Percentiles rank a stretch among this genome's conserved stretches.
phyloP scores from a whole-genome alignment of 2,329 filamentous ascomycete species.

The Tolypocladium sp. region DNA sequence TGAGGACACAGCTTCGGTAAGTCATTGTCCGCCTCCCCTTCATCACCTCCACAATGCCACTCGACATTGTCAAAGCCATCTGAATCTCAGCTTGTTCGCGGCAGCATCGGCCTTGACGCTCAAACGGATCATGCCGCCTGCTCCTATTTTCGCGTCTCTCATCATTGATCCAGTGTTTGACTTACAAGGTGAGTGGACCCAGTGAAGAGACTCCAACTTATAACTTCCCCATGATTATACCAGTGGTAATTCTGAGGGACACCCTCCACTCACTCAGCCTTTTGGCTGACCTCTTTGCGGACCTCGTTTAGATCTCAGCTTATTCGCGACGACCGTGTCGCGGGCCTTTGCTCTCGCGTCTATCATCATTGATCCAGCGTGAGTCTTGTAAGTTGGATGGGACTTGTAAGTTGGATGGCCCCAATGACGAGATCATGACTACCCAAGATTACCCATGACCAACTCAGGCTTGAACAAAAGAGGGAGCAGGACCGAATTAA shows the following conservation, averaged over 20 bases:
- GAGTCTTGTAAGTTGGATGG: not conserved
- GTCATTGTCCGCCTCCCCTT: not conserved
- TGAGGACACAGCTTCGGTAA: not conserved
- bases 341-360: not conserved
- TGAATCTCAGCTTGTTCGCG: not conserved
- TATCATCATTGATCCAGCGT: not conserved
- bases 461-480: not conserved
- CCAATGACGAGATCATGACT: not conserved
- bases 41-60: not conserved
- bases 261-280: not conserved
- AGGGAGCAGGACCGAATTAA: not conserved
- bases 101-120: not conserved
- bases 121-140: not conserved
- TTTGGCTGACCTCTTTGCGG: not conserved
- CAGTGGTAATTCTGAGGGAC: not conserved
- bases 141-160: not conserved
- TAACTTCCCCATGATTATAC: too few relatives aligned
- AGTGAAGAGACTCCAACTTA: too few relatives aligned
- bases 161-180: not conserved
- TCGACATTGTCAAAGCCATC: not conserved
- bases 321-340: not conserved
- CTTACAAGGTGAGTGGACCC: too few relatives aligned
- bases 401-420: not conserved
- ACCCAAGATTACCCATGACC: not conserved
- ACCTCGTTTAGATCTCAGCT: not conserved